These are phyloP conservation scores for Rostrohypoxylon terebratum DNA, from an alignment of 495 filamentous ascomycete genomes.

Conservation along the genomic window DNA sequence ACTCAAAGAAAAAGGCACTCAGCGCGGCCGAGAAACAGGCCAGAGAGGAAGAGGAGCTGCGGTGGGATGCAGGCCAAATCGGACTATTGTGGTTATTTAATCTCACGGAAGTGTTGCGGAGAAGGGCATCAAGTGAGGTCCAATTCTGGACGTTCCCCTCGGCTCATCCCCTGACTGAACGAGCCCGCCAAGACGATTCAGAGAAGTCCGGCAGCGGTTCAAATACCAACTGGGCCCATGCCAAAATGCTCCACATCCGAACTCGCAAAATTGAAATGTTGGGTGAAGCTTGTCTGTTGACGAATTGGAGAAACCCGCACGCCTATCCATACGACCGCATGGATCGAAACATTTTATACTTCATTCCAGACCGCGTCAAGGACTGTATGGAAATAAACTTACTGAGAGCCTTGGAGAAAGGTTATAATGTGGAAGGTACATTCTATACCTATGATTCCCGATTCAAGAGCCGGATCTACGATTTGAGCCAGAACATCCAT, in stretches of 20 bases:
- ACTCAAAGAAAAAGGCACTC: not conserved
- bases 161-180: slow-evolving; percentile 68
- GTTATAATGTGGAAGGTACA: not conserved
- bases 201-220: slow-evolving; percentile 39
- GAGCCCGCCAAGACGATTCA: slow-evolving; percentile 57
- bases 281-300: slow-evolving; percentile 66
- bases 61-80: slow-evolving; percentile 3
- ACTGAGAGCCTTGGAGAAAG: slow-evolving; percentile 52
- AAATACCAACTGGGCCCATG: slow-evolving; percentile 67
- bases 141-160: slow-evolving; percentile 70
- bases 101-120: slow-evolving; percentile 59
- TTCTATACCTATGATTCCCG: slow-evolving; percentile 62
- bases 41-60: not conserved
- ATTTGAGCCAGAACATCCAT: slow-evolving; percentile 83
- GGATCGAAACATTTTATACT: slow-evolving; percentile 46
- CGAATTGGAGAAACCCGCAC: slow-evolving; percentile 67
- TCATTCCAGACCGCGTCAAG: slow-evolving; percentile 66
- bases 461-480: slow-evolving; percentile 71
- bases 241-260: slow-evolving; percentile 66
- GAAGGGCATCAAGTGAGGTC: slow-evolving; percentile 72
- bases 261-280: slow-evolving; percentile 60
- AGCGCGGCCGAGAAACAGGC: not conserved
- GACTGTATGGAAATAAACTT: slow-evolving; percentile 77
- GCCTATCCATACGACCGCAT: slow-evolving; percentile 67
- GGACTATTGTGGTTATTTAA: slow-evolving; percentile 34